Evolutionary conservation across 495 filamentous ascomycete species (phyloP).

Genomic region (Filosporella fistucella): DNA sequence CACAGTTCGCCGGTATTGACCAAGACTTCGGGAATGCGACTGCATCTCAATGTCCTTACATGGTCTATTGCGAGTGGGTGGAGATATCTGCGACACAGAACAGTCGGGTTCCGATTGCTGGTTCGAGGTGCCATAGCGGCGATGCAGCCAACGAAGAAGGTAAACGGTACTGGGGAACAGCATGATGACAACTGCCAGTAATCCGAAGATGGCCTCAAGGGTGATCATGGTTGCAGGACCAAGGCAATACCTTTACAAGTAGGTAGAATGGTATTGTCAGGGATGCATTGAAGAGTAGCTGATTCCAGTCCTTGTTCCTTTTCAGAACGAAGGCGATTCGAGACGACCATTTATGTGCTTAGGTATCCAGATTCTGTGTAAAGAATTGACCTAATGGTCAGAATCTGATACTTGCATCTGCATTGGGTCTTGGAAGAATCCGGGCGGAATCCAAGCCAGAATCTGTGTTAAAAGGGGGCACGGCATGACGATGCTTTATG

Average conservation of each 20-base stretch:
- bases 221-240: not conserved
- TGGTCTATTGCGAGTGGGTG: not conserved
- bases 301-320: not conserved
- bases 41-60: constrained; percentile 2
- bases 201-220: constrained; percentile 1
- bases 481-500: not conserved
- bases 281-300: not conserved
- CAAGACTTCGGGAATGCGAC: not conserved
- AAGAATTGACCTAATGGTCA: not conserved
- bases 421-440: not conserved
- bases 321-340: not conserved
- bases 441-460: not conserved
- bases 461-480: not conserved
- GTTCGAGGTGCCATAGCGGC: not conserved
- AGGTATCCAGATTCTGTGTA: constrained; percentile 2
- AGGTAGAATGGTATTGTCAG: not conserved
- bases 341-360: constrained; percentile 3
- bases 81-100: not conserved
- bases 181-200: constrained; percentile 1
- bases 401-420: not conserved
- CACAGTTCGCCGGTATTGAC: not conserved
- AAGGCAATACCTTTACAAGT: not conserved
- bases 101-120: not conserved
- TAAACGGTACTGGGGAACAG: not conserved
- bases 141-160: constrained; percentile 1